Evolutionary conservation across 352 stramenopile genomes (phyloP).

Genomic region (Pythium aquatile): DNA sequence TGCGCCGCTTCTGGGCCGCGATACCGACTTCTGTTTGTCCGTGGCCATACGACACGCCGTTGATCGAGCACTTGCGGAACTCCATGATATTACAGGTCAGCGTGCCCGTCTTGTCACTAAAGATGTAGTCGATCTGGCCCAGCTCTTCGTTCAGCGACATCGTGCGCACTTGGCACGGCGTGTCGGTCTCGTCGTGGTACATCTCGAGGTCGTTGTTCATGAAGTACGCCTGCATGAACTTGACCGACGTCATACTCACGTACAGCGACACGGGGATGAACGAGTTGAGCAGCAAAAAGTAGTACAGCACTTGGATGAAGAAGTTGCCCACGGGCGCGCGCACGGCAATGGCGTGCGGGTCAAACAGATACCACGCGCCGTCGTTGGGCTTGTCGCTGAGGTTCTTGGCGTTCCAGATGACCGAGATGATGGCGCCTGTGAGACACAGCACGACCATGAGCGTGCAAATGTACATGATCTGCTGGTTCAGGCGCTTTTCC

Average conservation of each 20-base stretch:
- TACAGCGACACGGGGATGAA: conserved; percentile 96
- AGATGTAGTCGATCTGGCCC: conserved; percentile 93
- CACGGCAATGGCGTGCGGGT: conserved; percentile 46
- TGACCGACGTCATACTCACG: conserved; percentile 92
- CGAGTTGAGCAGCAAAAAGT: conserved; percentile 90
- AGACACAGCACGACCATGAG: conserved; percentile 81
- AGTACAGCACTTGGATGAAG: conserved; percentile 90
- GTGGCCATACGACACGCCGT: conserved; percentile 91
- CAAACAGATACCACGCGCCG: conserved; percentile 73
- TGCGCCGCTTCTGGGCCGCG: conserved; percentile 57
- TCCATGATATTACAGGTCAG: conserved; percentile 96
- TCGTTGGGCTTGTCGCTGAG: conserved; percentile 35
- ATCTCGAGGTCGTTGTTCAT: conserved; percentile 93
- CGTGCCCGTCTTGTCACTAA: conserved; percentile 95
- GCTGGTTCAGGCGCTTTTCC: conserved; percentile 72
- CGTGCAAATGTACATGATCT: conserved; percentile 84
- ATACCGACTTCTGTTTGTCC: conserved; percentile 86
- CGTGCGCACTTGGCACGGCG: conserved; percentile 88
- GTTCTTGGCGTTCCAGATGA: conserved; percentile 69
- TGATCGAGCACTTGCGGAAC: conserved; percentile 96
- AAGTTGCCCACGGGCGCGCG: conserved; percentile 67
- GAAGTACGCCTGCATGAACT: conserved; percentile 90
- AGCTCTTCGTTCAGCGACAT: conserved; percentile 94
- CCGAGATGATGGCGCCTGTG: conserved; percentile 55
- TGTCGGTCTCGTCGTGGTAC: conserved; percentile 94